Base-by-base conservation (phyloP, 352 stramenopile genomes). In the Globisporangium echinulatum region DNA sequence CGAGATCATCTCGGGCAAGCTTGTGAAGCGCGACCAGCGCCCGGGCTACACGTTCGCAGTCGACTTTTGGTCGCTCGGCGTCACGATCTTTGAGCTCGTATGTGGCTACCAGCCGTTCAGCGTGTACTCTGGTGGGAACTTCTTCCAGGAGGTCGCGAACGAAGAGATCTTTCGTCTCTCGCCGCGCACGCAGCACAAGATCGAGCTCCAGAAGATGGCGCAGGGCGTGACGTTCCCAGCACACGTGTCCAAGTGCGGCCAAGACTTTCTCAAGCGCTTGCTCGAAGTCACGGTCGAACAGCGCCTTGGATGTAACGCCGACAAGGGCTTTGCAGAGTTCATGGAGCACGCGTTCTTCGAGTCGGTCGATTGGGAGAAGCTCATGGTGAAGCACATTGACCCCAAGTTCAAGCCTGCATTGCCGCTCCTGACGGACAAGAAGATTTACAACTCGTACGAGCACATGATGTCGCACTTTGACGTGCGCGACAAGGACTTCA, bases 271-370 rank as follows among this genome's bases (percentile, higher is more conserved):
- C 25, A 79, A 79, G 33, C 79, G 83, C 17, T 56, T 97, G 40
- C 70, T 97, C n/a, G 80, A 96, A 10, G 80, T 94, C 11, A 78
- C 84, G 52, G 64, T 82, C 2, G 82, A 90, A 6, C 66, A 79
- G 47, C 77, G 86, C 36, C 74, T 97, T 40, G 88, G 81, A 5
- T 90, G 81, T 56, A 89, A 79, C 43, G 2, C 56, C 1, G 77
- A 90, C 5, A 87, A 94, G 37, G 87, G 86, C 9, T 90, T 95
- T 56, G 52, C 73, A 2, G 78, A 94, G 64, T 92, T 97, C 56
- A 97, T 94, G 76, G 72, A 86, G 49, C 90, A 97, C 61, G 64
- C 80, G 7, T 97, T 96, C 56, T 96, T 97, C 61, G 74, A 93
- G 51, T 79, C 69, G 2, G 60, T 94, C 49, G 82, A 96, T 64